A percentile compares a stretch with the other conserved stretches of the same genome.
phyloP scores from a whole-genome alignment of 345 rosid species.

The Cochlearia excelsa region DNA sequence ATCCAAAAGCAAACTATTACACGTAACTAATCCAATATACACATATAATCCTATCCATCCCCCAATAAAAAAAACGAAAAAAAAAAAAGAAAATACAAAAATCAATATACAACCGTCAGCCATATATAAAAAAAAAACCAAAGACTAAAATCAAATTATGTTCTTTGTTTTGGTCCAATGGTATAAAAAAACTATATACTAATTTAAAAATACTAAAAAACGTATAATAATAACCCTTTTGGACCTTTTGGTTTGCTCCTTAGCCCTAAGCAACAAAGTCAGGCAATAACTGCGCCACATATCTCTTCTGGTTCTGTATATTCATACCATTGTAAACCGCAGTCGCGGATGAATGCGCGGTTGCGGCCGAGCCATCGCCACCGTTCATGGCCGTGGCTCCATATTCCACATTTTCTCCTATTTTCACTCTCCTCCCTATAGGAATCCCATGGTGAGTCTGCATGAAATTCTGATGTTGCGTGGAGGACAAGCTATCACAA shows the following conservation, averaged over 20 bases:
- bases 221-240: constrained; percentile 19
- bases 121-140: not conserved
- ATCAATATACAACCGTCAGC: constrained; percentile 76
- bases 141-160: not conserved
- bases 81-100: constrained; percentile 54
- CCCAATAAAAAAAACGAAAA: constrained; percentile 30
- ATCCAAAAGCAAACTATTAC: constrained; percentile 33
- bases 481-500: constrained; percentile 81
- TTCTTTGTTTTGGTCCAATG: constrained; percentile 24
- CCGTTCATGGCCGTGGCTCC: constrained; percentile 44
- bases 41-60: constrained; percentile 50
- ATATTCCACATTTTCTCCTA: constrained; percentile 62
- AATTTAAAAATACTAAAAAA: not conserved
- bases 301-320: constrained; percentile 83
- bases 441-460: constrained; percentile 71
- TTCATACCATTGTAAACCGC: constrained; percentile 67
- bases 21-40: constrained; percentile 33
- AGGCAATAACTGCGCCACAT: constrained; percentile 75
- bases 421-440: constrained; percentile 69
- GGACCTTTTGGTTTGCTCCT: constrained; percentile 1
- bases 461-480: constrained; percentile 66
- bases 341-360: constrained; percentile 34
- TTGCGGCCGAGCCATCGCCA: constrained; percentile 51
- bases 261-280: constrained; percentile 74
- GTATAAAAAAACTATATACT: constrained; percentile 7